Evolutionary conservation across 2,329 filamentous ascomycete species (phyloP).

Genomic region (Chaetomiaceae sp.): DNA sequence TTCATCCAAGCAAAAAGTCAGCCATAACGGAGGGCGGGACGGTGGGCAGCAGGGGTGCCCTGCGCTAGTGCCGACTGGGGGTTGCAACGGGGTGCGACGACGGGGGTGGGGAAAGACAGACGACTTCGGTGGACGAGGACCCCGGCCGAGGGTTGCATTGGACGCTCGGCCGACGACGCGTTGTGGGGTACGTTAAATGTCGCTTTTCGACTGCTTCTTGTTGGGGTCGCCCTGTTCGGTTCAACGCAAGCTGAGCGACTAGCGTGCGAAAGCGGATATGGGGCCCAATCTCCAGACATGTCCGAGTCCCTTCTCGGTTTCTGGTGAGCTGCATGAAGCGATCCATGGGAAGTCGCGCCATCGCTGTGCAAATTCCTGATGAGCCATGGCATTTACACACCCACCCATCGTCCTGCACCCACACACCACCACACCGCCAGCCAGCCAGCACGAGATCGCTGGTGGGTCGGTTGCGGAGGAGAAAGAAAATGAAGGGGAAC

Average conservation of each 20-base stretch:
- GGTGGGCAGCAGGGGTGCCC: constrained; percentile 16
- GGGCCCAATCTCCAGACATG: neutral
- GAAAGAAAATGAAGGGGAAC: constrained; percentile 16
- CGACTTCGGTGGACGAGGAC: neutral
- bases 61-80: constrained; percentile 18
- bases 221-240: constrained; percentile 12
- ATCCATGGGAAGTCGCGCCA: neutral
- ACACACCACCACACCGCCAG: constrained; percentile 1
- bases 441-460: neutral
- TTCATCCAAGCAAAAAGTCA: constrained; percentile 7
- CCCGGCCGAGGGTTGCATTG: constrained; percentile 22
- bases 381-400: constrained; percentile 1
- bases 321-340: constrained; percentile 6
- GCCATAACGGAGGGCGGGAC: constrained; percentile 24
- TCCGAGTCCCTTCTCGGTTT: neutral
- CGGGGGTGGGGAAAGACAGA: neutral
- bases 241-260: constrained; percentile 1
- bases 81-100: neutral
- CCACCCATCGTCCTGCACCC: too few relatives aligned
- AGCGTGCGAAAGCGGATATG: constrained; percentile 8
- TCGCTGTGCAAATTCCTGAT: neutral
- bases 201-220: constrained; percentile 11
- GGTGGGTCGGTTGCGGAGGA: constrained; percentile 18
- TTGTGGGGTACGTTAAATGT: constrained; percentile 22
- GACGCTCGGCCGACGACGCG: constrained; percentile 12